A percentile compares a stretch with the other conserved stretches of the same genome.
phyloP scores from a whole-genome alignment of 1,139 yeast genomes.

The Debaryomyces nepalensis region DNA sequence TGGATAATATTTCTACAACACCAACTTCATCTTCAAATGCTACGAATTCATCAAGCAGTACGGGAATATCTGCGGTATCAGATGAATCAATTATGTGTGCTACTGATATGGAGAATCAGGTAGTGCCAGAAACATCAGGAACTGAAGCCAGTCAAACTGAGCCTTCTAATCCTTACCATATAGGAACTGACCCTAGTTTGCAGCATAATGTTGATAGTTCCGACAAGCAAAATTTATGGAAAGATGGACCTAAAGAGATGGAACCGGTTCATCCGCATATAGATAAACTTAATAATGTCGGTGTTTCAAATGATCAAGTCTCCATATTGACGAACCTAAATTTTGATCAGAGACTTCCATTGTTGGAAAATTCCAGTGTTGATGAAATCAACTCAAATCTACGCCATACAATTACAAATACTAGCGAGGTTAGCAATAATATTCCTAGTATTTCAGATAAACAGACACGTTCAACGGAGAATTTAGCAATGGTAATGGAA shows the following conservation, averaged over 20 bases:
- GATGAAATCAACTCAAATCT: constrained; percentile 16
- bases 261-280: not conserved
- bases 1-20: constrained; percentile 16
- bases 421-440: constrained; percentile 2
- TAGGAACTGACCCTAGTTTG: too few species aligned
- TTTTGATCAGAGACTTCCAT: constrained; percentile 39
- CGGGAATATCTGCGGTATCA: constrained; percentile 12
- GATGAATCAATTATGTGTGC: constrained; percentile 15
- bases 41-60: constrained; percentile 9
- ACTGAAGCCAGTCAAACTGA: constrained; percentile 12
- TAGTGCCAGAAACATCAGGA: constrained; percentile 16
- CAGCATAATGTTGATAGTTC: too few species aligned
- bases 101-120: constrained; percentile 13
- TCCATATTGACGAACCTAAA: constrained; percentile 27
- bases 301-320: constrained; percentile 13
- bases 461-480: constrained; percentile 22
- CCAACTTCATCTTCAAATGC: constrained; percentile 16
- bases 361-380: constrained; percentile 33
- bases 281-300: constrained; percentile 1
- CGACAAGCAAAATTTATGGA: not conserved
- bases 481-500: constrained; percentile 23
- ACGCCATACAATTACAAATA: not conserved
- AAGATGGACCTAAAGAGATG: too few species aligned
- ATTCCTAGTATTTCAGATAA: constrained; percentile 4
- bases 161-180: not conserved